Evolutionary conservation across 164 flowering plant species (phyloP).

Genomic region (Annona squamosa): DNA sequence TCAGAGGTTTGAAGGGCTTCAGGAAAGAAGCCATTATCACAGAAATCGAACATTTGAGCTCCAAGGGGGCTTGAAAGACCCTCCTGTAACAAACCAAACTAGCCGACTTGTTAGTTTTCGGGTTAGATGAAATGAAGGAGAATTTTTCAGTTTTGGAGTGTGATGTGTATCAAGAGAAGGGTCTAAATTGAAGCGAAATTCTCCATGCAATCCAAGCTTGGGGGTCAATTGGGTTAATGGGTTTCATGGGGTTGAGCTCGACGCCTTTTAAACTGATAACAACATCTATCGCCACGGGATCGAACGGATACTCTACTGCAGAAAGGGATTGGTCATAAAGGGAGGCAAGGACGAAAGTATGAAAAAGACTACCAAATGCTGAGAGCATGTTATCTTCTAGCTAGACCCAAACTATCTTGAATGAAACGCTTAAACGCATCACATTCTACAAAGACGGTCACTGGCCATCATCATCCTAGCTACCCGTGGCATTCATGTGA

Average conservation of each 20-base stretch:
- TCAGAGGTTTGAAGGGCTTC: slow-evolving; percentile 63
- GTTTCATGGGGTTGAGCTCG: too few species aligned
- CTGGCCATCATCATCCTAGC: neutral
- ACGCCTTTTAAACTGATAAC: neutral
- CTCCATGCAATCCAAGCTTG: too few species aligned
- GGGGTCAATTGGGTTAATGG: too few species aligned
- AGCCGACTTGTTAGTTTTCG: too few species aligned
- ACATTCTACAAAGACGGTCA: neutral
- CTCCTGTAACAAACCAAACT: slow-evolving; percentile 39
- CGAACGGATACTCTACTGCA: neutral
- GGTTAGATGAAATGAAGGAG: too few species aligned
- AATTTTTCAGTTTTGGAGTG: too few species aligned
- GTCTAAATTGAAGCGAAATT: too few species aligned
- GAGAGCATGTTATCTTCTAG: neutral
- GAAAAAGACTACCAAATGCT: neutral
- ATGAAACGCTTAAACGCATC: neutral
- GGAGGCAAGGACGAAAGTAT: neutral
- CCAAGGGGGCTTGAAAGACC: slow-evolving; percentile 59
- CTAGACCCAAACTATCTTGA: neutral
- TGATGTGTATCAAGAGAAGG: too few species aligned
- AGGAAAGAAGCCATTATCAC: slow-evolving; percentile 50
- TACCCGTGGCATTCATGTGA: neutral
- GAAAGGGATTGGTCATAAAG: neutral
- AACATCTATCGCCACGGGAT: neutral
- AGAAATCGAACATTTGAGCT: slow-evolving; percentile 60